Percentiles rank a stretch among this genome's conserved stretches.
Evolutionary conservation across 225 moss, liverwort and hornwort genomes (phyloP).

Genomic region (Straminergon stramineum): DNA sequence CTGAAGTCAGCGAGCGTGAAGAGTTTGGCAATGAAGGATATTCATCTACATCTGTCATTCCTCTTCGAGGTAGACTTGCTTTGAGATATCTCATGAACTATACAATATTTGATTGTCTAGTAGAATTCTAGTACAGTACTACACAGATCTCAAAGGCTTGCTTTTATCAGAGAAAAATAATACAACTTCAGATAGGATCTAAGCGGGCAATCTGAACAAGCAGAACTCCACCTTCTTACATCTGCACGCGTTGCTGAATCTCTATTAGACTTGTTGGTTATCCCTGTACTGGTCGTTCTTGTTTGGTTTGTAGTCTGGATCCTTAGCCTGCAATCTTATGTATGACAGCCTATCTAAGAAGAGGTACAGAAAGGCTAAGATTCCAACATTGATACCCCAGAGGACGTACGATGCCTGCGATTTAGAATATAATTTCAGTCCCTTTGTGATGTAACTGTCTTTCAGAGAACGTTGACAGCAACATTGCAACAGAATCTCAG

Average conservation of each 20-base stretch:
- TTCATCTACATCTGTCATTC: no score
- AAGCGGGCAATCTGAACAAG: background rate
- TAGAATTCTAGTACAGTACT: background rate
- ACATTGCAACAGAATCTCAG: background rate
- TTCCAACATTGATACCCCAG: constrained; percentile 12
- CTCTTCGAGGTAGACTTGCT: background rate
- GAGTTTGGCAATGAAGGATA: background rate
- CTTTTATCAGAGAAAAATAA: no score
- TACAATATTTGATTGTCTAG: background rate
- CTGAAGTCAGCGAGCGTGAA: background rate
- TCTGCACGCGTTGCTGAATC: background rate
- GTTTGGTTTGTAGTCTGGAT: background rate
- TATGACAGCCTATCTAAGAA: constrained; percentile 9
- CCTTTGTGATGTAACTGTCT: background rate
- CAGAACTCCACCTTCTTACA: background rate
- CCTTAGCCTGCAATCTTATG: background rate
- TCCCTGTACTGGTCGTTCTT: background rate
- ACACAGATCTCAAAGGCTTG: background rate
- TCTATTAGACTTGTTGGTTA: background rate
- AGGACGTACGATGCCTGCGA: constrained; percentile 17
- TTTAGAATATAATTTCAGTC: background rate
- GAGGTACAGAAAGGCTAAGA: constrained; percentile 17
- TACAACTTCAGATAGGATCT: background rate
- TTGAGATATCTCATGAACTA: background rate
- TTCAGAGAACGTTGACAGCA: background rate